Base-by-base conservation (phyloP, 2,329 filamentous ascomycete species). In the Zalaria obscura region DNA sequence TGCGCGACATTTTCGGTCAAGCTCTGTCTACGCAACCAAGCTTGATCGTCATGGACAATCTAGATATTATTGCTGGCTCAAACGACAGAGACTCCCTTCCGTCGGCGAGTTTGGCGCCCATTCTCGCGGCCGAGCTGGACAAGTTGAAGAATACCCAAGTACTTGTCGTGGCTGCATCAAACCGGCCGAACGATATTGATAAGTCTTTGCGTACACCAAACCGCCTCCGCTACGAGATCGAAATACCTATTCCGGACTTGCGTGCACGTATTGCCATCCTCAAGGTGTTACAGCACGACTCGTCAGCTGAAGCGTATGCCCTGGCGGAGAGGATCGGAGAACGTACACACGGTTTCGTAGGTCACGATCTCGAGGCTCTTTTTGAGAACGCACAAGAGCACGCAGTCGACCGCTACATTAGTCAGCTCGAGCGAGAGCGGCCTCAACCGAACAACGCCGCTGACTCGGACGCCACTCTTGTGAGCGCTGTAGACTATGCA, bases 271-370 rank as follows among this genome's bases (percentile, higher is more conserved):
- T 76, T 38, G 78, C 85, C 27, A 93, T 95, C 8, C 61, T 95
- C 25, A 70, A 75, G 27, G 75, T 74, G 5, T 66, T 83, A 55
- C 44, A 65, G 64, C 5, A 66, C 60, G 41, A 47, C 34, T 32
- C 40, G 11, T 18, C 18, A 18, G 36, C 47, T 26, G 45, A 50
- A 9, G 36, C 39, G 4, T 68, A 79, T 3, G 61, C 62, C 1
- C 64, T 76, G 6, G 62, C 86, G 11, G 62, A 69, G 3, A 64
- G 69, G 11, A 64, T 93, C 35, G 80, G 80, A 35, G 75, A 83
- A 46, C 75, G 77, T 42, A 93, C 88, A 0, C 87, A 95, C 54
- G 89, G 88, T 3, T 95, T 85, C 58, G 93, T 85, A 28, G 82
- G 83, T 4, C 72, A 74, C 1, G 88, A 95, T 56, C 66, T 95